These are phyloP conservation scores for Wickerhamiella siamensis DNA, from an alignment of 805 yeast genomes.

Conservation along the genomic window DNA sequence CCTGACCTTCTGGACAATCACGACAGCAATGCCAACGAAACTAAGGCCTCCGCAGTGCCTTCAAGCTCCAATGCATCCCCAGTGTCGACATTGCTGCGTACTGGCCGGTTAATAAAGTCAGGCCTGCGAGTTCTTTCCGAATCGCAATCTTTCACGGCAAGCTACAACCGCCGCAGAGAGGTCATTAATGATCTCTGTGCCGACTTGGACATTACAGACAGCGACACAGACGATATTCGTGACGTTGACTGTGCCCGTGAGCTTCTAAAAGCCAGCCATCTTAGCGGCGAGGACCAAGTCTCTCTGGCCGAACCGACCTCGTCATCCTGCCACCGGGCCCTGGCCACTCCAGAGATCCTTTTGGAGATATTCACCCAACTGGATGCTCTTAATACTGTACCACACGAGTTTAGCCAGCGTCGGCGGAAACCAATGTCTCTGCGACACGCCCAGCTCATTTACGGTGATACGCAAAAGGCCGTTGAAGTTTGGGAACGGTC, in stretches of 20 bases:
- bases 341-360: slow-evolving; percentile 65
- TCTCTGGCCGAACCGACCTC: background rate
- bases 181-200: slow-evolving; percentile 9
- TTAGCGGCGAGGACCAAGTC: background rate
- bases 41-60: background rate
- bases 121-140: slow-evolving; percentile 4
- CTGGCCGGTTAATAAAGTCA: background rate
- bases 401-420: slow-evolving; percentile 44
- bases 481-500: slow-evolving; percentile 30
- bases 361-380: slow-evolving; percentile 43
- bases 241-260: background rate
- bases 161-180: background rate
- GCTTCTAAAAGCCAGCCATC: background rate
- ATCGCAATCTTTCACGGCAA: background rate
- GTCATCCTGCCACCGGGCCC: slow-evolving; percentile 30
- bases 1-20: background rate
- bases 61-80: background rate
- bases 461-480: slow-evolving; percentile 40
- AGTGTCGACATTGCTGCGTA: background rate
- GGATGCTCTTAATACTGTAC: slow-evolving; percentile 42
- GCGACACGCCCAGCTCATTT: slow-evolving; percentile 53
- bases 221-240: background rate
- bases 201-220: slow-evolving; percentile 6
- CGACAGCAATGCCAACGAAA: background rate
- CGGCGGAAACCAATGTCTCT: slow-evolving; percentile 57